phyloP scores from a whole-genome alignment of 2,329 filamentous ascomycete species.

The Aspergillus fijiensis region DNA sequence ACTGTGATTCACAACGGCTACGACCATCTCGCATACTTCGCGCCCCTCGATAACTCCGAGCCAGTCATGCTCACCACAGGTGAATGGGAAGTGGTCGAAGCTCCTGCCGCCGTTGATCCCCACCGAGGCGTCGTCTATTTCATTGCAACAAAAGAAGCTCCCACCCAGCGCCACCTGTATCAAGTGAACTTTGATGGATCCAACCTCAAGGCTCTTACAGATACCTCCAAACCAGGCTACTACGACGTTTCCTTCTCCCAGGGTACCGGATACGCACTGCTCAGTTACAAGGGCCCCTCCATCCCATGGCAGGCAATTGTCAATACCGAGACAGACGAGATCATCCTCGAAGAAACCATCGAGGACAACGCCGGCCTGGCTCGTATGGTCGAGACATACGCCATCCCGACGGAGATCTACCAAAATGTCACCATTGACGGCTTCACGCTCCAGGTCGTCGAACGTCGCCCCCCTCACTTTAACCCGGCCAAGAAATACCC shows the following conservation, averaged over 20 bases:
- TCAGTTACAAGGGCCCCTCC: conserved; percentile 78
- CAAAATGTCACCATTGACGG: conserved; percentile 82
- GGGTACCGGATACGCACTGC: conserved; percentile 76
- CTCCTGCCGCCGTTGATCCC: conserved; percentile 80
- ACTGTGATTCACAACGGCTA: conserved; percentile 81
- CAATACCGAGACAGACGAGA: conserved; percentile 70
- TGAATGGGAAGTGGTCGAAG: conserved; percentile 85
- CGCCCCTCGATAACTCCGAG: conserved; percentile 77
- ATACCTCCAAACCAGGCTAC: conserved; percentile 71
- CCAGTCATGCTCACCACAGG: conserved; percentile 85
- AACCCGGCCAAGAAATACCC: conserved; percentile 81
- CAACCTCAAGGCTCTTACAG: conserved; percentile 69
- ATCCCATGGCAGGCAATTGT: conserved; percentile 91
- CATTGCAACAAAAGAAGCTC: conserved; percentile 77
- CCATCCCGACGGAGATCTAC: conserved; percentile 80
- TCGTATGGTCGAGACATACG: conserved; percentile 68
- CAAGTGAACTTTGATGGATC: conserved; percentile 81
- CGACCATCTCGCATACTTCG: conserved; percentile 92
- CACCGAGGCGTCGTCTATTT: conserved; percentile 89
- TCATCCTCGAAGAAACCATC: conserved; percentile 66
- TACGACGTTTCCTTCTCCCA: conserved; percentile 82
- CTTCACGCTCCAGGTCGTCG: conserved; percentile 70
- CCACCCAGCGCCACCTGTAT: conserved; percentile 89
- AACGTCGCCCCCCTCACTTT: conserved; percentile 88
- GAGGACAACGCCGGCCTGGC: conserved; percentile 75